A percentile compares a stretch with the other conserved stretches of the same genome.
phyloP scores from a whole-genome alignment of 2,329 filamentous ascomycete species.

The Fusarium torulosum region DNA sequence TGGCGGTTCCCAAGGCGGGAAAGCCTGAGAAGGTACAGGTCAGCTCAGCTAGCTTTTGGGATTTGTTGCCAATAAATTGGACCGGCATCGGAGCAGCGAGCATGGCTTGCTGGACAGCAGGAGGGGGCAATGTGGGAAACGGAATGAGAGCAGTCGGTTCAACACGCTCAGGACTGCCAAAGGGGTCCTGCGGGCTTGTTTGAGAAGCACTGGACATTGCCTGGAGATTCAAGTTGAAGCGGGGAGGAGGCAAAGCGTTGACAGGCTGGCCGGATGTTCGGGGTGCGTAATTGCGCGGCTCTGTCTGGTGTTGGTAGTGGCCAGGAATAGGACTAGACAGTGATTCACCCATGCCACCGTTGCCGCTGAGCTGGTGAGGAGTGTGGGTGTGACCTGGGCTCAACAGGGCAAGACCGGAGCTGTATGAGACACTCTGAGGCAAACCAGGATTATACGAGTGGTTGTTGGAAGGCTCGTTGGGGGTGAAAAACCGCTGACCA shows the following conservation, averaged over 20 bases:
- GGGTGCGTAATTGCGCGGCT: constrained; percentile 59
- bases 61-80: constrained; percentile 49
- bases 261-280: constrained; percentile 48
- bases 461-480: constrained; percentile 15
- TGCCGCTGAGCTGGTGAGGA: constrained; percentile 27
- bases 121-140: constrained; percentile 20
- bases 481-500: constrained; percentile 29
- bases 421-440: constrained; percentile 35
- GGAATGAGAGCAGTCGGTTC: constrained; percentile 19
- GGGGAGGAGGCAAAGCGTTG: constrained; percentile 53
- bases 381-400: constrained; percentile 39
- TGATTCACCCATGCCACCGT: not conserved
- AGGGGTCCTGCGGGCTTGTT: constrained; percentile 32
- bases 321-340: constrained; percentile 29
- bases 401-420: constrained; percentile 19
- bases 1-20: constrained; percentile 53
- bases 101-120: constrained; percentile 34
- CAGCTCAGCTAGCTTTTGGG: constrained; percentile 55
- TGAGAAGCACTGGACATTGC: constrained; percentile 3
- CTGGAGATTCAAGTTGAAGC: constrained; percentile 50
- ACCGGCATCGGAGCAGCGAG: constrained; percentile 10
- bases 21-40: constrained; percentile 51
- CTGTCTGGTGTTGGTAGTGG: constrained; percentile 49
- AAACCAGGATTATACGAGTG: constrained; percentile 18
- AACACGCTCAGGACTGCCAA: constrained; percentile 19